Conservation (phyloP, 257 asterid genomes). For the Capsicum rhomboideum region DNA sequence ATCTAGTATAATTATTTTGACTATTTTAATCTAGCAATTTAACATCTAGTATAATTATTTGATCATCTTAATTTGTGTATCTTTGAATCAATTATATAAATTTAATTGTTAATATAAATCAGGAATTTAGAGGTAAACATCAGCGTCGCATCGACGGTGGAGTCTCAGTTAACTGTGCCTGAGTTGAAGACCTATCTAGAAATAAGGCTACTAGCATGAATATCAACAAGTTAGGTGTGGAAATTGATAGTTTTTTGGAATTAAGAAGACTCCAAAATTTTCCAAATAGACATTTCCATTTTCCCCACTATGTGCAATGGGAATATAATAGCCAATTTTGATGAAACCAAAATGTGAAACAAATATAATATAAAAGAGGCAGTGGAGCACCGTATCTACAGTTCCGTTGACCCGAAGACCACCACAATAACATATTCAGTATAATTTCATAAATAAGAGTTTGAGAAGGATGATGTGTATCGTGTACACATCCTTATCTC, state of each 20-base stretch:
- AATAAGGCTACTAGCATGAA: neutral
- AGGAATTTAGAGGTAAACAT: neutral
- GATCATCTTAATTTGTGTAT: too few relatives aligned
- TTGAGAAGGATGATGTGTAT: accelerated
- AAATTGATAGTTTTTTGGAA: neutral
- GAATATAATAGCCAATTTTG: neutral
- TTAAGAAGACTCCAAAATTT: neutral
- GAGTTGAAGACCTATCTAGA: neutral
- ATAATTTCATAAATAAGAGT: neutral
- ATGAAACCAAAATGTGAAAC: neutral
- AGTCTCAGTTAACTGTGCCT: neutral
- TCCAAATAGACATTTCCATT: too few relatives aligned
- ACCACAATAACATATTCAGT: neutral
- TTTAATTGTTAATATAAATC: neutral
- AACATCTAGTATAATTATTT: too few relatives aligned
- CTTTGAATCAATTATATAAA: too few relatives aligned
- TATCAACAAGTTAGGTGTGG: neutral
- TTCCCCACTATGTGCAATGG: neutral
- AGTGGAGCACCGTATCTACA: neutral
- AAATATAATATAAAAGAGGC: neutral
- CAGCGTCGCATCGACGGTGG: too few relatives aligned
- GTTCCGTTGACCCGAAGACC: neutral
- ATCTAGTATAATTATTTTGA: too few relatives aligned
- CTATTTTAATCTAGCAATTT: too few relatives aligned
- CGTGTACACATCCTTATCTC: accelerated